phyloP scores from a whole-genome alignment of 257 asterid genomes.

The Ligustrum vulgare region DNA sequence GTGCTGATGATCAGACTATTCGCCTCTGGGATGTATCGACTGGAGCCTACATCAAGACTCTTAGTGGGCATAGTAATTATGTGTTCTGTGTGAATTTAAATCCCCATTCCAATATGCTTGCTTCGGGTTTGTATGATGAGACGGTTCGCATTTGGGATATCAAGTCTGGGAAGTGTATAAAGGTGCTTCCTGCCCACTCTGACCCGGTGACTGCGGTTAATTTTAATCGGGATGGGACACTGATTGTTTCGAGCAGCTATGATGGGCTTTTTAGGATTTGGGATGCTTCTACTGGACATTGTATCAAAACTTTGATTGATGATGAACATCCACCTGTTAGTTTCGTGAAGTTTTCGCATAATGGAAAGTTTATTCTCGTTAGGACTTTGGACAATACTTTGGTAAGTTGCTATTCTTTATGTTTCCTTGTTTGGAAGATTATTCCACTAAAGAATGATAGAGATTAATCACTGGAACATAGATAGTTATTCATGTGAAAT shows the following conservation, averaged over 20 bases:
- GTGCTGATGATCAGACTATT: constrained; percentile 49
- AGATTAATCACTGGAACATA: no score
- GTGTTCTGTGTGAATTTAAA: constrained; percentile 86
- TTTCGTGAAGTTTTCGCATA: constrained; percentile 90
- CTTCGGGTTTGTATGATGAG: constrained; percentile 59
- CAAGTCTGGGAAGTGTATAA: constrained; percentile 50
- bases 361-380: constrained; percentile 82
- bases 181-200: constrained; percentile 75
- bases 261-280: constrained; percentile 98
- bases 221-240: constrained; percentile 76
- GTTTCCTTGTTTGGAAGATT: neutral
- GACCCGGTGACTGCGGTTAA: constrained; percentile 89
- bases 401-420: constrained; percentile 45
- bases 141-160: constrained; percentile 58
- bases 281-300: constrained; percentile 96
- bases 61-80: constrained; percentile 80
- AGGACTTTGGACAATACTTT: constrained; percentile 86
- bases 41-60: constrained; percentile 45
- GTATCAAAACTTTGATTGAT: constrained; percentile 88
- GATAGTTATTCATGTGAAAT: no score
- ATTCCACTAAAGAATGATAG: no score
- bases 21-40: constrained; percentile 48
- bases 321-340: constrained; percentile 99
- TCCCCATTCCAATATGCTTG: constrained; percentile 84
- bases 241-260: constrained; percentile 83